Evolutionary conservation across 805 yeast genomes (phyloP).

Genomic region (Zygosaccharomyces rouxii): DNA sequence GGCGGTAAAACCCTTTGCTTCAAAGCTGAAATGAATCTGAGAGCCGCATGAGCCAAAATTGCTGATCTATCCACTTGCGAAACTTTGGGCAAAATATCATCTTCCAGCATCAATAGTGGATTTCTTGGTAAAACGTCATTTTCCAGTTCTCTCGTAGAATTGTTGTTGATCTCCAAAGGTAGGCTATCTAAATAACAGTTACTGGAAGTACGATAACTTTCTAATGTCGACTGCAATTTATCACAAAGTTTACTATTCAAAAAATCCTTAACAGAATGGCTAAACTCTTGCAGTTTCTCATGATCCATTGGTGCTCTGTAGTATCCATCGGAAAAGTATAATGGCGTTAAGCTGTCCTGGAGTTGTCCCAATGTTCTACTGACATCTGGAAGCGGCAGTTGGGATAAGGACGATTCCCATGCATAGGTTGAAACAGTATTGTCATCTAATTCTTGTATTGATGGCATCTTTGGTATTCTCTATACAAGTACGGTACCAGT

Average conservation of each 20-base stretch:
- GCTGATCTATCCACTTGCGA: constrained; percentile 67
- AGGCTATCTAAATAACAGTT: constrained; percentile 52
- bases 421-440: constrained; percentile 5
- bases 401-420: constrained; percentile 41
- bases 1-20: constrained; percentile 51
- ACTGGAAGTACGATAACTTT: constrained; percentile 41
- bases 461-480: neutral
- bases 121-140: constrained; percentile 72
- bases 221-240: constrained; percentile 51
- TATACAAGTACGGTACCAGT: no score
- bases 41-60: constrained; percentile 57
- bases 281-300: constrained; percentile 34
- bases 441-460: neutral
- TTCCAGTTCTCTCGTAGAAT: constrained; percentile 54
- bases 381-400: constrained; percentile 59
- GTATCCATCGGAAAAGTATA: constrained; percentile 51
- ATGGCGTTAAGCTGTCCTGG: constrained; percentile 54
- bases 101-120: constrained; percentile 69
- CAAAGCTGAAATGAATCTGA: constrained; percentile 60
- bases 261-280: constrained; percentile 44
- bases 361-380: constrained; percentile 48
- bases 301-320: constrained; percentile 29
- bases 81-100: constrained; percentile 64
- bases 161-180: constrained; percentile 39
- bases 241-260: constrained; percentile 39